A percentile compares a stretch with the other conserved stretches of the same genome.
phyloP scores from a whole-genome alignment of 495 filamentous ascomycete genomes.

The Neurospora tetraspora region DNA sequence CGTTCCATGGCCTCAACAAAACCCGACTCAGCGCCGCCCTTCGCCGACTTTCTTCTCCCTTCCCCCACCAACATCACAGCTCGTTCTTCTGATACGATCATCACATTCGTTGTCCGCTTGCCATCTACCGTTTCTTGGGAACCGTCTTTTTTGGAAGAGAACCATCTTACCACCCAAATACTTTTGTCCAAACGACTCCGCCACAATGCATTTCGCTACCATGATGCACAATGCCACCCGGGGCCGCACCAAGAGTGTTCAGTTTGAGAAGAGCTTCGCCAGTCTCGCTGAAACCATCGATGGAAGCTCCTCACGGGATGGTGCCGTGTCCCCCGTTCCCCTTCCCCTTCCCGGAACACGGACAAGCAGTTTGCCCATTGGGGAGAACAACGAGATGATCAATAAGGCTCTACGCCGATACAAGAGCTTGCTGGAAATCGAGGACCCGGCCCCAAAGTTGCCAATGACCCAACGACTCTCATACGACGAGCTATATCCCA shows the following conservation, averaged over 20 bases:
- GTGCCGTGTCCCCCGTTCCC: constrained; percentile 11
- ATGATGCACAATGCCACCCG: constrained; percentile 33
- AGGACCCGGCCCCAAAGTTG: constrained; percentile 32
- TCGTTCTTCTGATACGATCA: constrained; percentile 8
- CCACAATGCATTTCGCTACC: constrained; percentile 31
- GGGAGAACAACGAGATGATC: constrained; percentile 21
- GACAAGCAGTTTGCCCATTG: constrained; percentile 25
- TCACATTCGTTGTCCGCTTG: constrained; percentile 12
- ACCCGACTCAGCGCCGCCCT: constrained; percentile 4
- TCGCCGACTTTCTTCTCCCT: constrained; percentile 1
- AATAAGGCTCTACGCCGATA: constrained; percentile 26
- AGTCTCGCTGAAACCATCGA: constrained; percentile 14
- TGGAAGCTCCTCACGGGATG: constrained; percentile 10
- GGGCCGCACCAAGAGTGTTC: constrained; percentile 34
- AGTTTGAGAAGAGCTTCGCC: constrained; percentile 31
- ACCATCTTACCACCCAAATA: constrained; percentile 27
- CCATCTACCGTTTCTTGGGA: constrained; percentile 31
- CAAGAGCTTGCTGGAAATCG: constrained; percentile 41
- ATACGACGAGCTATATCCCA: constrained; percentile 37
- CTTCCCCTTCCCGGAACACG: constrained; percentile 15
- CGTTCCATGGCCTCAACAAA: constrained; percentile 3
- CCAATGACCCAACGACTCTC: constrained; percentile 33
- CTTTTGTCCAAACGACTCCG: constrained; percentile 17
- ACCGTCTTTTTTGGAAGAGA: constrained; percentile 15
- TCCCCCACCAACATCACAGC: constrained; percentile 11